Evolutionary conservation across 257 asterid species (phyloP).

Genomic region (Cynanchum wilfordii): DNA sequence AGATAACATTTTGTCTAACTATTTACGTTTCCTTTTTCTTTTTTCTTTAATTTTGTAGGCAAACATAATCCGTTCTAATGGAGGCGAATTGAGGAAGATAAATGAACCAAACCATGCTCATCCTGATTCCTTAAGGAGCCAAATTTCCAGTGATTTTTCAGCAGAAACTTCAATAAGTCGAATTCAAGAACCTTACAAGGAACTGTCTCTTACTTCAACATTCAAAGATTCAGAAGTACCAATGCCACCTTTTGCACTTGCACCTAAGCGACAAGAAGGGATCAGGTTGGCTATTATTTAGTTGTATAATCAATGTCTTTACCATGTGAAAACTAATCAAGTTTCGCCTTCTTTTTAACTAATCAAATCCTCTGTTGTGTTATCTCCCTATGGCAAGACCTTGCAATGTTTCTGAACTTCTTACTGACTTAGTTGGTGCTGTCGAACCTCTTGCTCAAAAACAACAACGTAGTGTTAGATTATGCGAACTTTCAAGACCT

Average conservation of each 20-base stretch:
- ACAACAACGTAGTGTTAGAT: constrained; percentile 58
- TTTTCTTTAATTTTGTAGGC: constrained; percentile 44
- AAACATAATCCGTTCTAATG: constrained; percentile 64
- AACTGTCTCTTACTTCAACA: constrained; percentile 39
- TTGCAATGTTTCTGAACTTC: constrained; percentile 57
- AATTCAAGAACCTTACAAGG: constrained; percentile 34
- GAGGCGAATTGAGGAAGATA: constrained; percentile 54
- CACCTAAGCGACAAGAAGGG: constrained; percentile 57
- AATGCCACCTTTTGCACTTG: constrained; percentile 91
- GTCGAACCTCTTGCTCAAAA: constrained; percentile 67
- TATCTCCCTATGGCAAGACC: constrained; percentile 44
- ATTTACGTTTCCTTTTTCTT: constrained; percentile 10
- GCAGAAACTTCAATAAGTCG: constrained; percentile 20
- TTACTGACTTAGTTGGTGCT: constrained; percentile 77
- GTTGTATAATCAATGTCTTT: background rate
- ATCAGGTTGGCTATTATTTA: constrained; percentile 52
- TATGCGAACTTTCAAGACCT: constrained; percentile 56
- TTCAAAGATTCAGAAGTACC: constrained; percentile 73
- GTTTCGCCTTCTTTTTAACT: background rate
- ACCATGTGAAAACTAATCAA: background rate
- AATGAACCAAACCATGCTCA: constrained; percentile 37
- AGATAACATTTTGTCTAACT: constrained; percentile 16
- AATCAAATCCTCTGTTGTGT: background rate
- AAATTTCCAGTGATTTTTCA: constrained; percentile 30
- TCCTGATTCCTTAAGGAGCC: constrained; percentile 32